Evolutionary conservation across 1,284 basidiomycete species (phyloP).

Genomic region (Apiotrichum mycotoxinovorans): DNA sequence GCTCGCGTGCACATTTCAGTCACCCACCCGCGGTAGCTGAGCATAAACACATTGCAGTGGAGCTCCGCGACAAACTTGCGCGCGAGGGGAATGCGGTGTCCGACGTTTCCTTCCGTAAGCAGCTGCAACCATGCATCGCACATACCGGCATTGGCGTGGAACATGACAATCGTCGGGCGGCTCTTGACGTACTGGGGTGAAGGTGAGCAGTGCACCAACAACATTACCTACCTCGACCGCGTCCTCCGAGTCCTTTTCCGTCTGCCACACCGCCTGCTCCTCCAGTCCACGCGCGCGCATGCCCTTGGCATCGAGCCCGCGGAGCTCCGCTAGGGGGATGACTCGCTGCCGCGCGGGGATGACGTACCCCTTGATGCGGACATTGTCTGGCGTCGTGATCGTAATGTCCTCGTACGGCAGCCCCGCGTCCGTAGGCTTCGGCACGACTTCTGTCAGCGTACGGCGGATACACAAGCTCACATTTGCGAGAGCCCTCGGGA

Average conservation of each 20-base stretch:
- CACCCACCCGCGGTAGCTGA: conserved; percentile 45
- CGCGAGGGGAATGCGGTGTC: conserved; percentile 84
- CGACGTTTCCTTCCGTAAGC: conserved; percentile 48
- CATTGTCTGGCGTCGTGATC: conserved; percentile 61
- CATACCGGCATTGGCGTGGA: conserved; percentile 86
- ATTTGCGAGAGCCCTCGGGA: conserved; percentile 72
- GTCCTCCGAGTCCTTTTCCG: conserved; percentile 33
- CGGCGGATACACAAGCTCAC: conserved; percentile 49
- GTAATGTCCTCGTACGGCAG: conserved; percentile 68
- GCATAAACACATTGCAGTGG: conserved; percentile 55
- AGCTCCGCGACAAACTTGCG: conserved; percentile 77
- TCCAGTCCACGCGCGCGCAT: conserved; percentile 22
- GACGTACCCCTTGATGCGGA: conserved; percentile 62
- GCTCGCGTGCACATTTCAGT: not conserved
- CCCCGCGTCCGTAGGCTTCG: conserved; percentile 64
- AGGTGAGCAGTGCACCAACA: not conserved
- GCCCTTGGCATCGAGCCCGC: conserved; percentile 22
- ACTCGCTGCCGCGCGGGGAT: conserved; percentile 50
- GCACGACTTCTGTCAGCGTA: conserved; percentile 59
- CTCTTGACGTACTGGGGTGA: conserved; percentile 63
- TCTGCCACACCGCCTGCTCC: conserved; percentile 30
- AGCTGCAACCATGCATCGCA: conserved; percentile 37
- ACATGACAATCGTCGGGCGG: conserved; percentile 80
- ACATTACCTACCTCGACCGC: conserved; percentile 24
- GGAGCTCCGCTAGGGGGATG: conserved; percentile 24